phyloP scores from a whole-genome alignment of 768 basidiomycete species.

The Psilocybe cyanescens region DNA sequence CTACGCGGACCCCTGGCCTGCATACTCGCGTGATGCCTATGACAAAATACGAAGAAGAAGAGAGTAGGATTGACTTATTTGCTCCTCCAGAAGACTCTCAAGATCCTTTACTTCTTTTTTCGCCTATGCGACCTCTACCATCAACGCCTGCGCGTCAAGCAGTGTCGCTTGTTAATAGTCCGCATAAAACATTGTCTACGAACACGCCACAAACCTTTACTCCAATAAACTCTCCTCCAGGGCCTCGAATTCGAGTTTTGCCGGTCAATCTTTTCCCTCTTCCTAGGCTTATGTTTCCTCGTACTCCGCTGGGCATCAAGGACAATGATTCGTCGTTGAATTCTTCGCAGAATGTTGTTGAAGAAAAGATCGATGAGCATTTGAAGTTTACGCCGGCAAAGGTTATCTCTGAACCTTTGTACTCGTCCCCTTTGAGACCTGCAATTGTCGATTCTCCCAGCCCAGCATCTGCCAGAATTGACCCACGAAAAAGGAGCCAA shows the following conservation, averaged over 20 bases:
- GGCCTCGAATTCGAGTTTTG: neutral
- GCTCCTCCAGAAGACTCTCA: slow-evolving; percentile 7
- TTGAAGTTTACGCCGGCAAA: slow-evolving; percentile 17
- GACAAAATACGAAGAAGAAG: neutral
- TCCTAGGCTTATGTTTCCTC: slow-evolving; percentile 1
- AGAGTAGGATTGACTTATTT: neutral
- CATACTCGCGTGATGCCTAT: neutral
- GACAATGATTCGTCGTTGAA: neutral
- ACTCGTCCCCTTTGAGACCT: slow-evolving; percentile 1
- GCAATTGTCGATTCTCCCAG: neutral
- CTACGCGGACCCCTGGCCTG: slow-evolving; percentile 10
- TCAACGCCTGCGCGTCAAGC: neutral
- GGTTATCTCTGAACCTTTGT: neutral
- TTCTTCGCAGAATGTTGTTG: neutral
- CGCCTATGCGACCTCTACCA: neutral
- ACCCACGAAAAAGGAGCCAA: neutral
- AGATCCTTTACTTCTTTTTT: slow-evolving; percentile 17
- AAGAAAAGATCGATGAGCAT: slow-evolving; percentile 6
- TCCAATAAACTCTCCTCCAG: slow-evolving; percentile 8
- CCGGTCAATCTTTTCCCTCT: neutral
- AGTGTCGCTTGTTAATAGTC: neutral
- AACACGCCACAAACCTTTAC: slow-evolving; percentile 6
- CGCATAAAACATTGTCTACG: neutral
- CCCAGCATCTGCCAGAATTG: neutral
- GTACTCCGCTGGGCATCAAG: neutral